phyloP scores from a whole-genome alignment of 495 filamentous ascomycete species.

The Hypoxylon fuscum region DNA sequence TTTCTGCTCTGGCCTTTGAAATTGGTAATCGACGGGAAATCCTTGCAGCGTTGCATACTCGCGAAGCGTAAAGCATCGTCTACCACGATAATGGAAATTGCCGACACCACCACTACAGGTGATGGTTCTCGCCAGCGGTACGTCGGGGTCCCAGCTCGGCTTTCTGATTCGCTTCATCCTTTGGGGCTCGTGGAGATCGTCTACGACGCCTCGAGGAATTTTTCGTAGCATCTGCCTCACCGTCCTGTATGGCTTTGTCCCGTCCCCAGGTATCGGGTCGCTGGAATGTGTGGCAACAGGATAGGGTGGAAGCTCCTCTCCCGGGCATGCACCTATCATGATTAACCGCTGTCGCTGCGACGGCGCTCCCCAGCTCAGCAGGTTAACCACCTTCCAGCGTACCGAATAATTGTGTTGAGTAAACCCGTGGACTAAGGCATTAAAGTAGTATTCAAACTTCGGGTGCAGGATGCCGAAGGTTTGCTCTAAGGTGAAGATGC shows the following conservation, averaged over 20 bases:
- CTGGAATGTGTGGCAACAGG: constrained; percentile 73
- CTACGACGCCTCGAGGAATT: constrained; percentile 49
- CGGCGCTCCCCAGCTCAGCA: constrained; percentile 55
- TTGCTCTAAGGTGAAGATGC: constrained; percentile 85
- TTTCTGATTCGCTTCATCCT: constrained; percentile 30
- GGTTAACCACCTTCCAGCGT: constrained; percentile 59
- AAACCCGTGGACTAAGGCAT: constrained; percentile 70
- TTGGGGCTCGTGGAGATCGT: constrained; percentile 55
- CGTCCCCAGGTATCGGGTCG: constrained; percentile 48
- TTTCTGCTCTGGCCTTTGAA: constrained; percentile 59
- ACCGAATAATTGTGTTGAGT: constrained; percentile 74
- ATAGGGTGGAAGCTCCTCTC: constrained; percentile 75
- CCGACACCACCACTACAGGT: constrained; percentile 73
- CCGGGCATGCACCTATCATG: constrained; percentile 81
- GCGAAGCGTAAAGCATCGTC: constrained; percentile 70
- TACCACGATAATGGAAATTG: constrained; percentile 74
- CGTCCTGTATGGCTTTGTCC: constrained; percentile 50
- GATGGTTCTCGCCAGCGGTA: constrained; percentile 65
- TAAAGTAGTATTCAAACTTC: constrained; percentile 62
- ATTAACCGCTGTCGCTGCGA: constrained; percentile 66
- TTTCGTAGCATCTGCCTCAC: constrained; percentile 40
- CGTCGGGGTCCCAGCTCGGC: constrained; percentile 54
- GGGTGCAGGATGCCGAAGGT: constrained; percentile 71
- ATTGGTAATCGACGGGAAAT: constrained; percentile 73
- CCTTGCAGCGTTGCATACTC: constrained; percentile 82